Evolutionary conservation across 75 land plant species (phyloP), one percentile per base, ranked within the genome.

Genomic region (Cunninghamia lanceolata): DNA sequence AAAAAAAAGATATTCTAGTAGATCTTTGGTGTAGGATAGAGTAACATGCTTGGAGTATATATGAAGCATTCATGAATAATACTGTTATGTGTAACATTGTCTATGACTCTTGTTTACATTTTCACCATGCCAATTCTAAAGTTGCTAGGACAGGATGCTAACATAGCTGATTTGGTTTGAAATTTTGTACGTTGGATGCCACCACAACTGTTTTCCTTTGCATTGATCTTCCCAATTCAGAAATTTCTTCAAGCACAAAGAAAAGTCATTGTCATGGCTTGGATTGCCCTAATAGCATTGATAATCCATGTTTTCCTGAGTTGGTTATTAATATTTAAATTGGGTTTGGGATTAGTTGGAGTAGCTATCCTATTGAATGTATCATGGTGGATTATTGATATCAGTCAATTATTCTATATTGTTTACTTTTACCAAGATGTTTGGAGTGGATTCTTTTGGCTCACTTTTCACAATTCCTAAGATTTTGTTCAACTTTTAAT

Each of bases 311-410:
- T 90, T 28, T 86, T 84, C 2, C 43, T 96, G 14, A 89, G 95
- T 25, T 88, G 76, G 82, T 82, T 91, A n/a, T 91, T 94, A 82
- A 83, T 94, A 35, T 91, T 53, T 66, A 92, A 90, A 87, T 86
- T 93, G 43, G 84, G 88, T 0, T 88, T 92, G 91, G 98, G 95
- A 13, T 53, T 86, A 39, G 85, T 38, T 30, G 96, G 98, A 21
- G 98, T 95, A 1, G 96, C 96, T 4, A 84, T 89, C 3, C 91
- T 96, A 8, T 88, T 85, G 50, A 84, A 94, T 84, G 71, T 93
- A 8, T 92, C 95, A 9, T 79, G 80, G 32, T 94, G 96, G 98
- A 74, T 84, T 0, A 86, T 91, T 17, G 88, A 92, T 14, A 2
- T 91, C 0, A 87, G 91, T 83, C 78, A 75, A 38, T 16, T 75